Conservation (phyloP, 2,329 filamentous ascomycete genomes). For the Neopestalotiopsis clavispora region DNA sequence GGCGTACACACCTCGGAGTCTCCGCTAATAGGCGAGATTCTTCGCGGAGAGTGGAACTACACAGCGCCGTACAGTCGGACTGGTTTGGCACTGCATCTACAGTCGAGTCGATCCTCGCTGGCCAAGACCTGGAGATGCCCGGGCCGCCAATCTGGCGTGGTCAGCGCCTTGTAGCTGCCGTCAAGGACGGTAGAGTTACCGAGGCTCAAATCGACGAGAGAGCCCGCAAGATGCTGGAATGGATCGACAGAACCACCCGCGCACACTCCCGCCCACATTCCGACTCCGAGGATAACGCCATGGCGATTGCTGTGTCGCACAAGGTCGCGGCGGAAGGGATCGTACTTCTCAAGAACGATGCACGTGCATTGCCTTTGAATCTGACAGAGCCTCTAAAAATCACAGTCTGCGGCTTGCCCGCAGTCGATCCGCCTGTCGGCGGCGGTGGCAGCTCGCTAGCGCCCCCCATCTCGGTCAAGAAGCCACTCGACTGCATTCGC, state of each 20-base stretch:
- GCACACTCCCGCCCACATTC: neutral
- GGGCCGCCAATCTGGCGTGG: slow-evolving; percentile 27
- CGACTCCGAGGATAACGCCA: neutral
- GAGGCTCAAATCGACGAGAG: slow-evolving; percentile 19
- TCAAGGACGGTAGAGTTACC: slow-evolving; percentile 20
- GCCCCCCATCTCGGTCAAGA: neutral
- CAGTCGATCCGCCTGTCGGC: neutral
- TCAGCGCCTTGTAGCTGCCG: slow-evolving; percentile 22
- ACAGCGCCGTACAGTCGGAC: slow-evolving; percentile 39
- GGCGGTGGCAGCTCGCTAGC: neutral
- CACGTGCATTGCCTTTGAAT: neutral
- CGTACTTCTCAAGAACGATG: neutral
- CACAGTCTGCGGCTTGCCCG: neutral
- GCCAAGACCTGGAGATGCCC: slow-evolving; percentile 41
- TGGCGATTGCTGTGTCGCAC: neutral
- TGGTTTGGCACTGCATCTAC: slow-evolving; percentile 40
- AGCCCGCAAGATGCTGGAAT: slow-evolving; percentile 9
- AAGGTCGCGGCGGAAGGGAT: neutral
- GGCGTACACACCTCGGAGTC: slow-evolving; percentile 29
- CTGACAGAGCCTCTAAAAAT: neutral
- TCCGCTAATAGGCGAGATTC: slow-evolving; percentile 26
- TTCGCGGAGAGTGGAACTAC: slow-evolving; percentile 39
- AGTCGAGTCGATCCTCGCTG: slow-evolving; percentile 33
- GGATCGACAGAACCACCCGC: neutral
- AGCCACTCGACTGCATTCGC: neutral